Evolutionary conservation across 352 stramenopile species (phyloP), one percentile per base, ranked within the genome.

Genomic region (Thalassiosira hispida): DNA sequence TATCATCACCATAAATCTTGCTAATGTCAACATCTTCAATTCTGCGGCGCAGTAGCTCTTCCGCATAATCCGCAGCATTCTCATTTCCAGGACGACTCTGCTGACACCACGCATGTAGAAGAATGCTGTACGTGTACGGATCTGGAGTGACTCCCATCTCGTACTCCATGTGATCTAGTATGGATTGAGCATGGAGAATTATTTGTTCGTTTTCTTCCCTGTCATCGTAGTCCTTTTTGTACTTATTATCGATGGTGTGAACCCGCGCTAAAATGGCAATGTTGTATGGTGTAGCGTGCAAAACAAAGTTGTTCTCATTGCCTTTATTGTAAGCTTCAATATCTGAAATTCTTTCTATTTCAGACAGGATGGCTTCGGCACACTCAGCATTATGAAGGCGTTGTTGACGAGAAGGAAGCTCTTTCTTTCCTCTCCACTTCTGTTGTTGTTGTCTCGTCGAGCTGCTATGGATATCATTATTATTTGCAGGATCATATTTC

Each of bases 71-170:
- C 29, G 75, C 75, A 44, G 75, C 68, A 14, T 59, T 57, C 25
- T 79, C 70, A 73, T 85, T 81, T 40, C 65, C 71, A 55, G 77
- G 77, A 29, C 66, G 29, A 27, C 71, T 81, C 57, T 73, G 70
- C 47, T 79, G 61, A 35, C 63, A 61, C 74, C 68, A 82, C 23
- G 74, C 79, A 78, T 84, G 64, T 20, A 87, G 59, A 12, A 87
- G 67, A 47, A 83, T 84, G 18, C 61, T 77, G 47, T 87, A 87
- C 31, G 79, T 84, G 62, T 77, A 86, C n/a, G 73, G 42, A 60
- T 84, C 79, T 53, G 74, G 63, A 20, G 53, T 16, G 16, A 87
- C 49, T 44, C 44, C 29, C 65, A 81, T 74, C 20, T 73, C 57
- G 22, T 74, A 72, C 22, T 85, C 77, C 77, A 85, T 85, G 25